These are phyloP conservation scores for Cucurbita moschata DNA, from an alignment of 306 rosid genomes.

Conservation along the genomic window DNA sequence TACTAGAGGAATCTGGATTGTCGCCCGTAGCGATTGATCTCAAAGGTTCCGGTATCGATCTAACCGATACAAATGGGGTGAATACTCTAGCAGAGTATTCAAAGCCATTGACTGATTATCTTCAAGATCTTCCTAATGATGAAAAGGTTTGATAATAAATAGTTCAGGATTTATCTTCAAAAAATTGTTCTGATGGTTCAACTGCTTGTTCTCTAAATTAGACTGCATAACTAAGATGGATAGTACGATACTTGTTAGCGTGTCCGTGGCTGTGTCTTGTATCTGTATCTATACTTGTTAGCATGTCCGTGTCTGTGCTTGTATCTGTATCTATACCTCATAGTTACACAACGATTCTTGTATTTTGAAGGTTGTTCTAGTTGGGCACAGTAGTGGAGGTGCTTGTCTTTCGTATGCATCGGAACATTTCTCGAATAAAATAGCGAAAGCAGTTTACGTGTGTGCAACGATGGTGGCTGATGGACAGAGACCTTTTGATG, in stretches of 20 bases:
- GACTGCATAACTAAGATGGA: not conserved
- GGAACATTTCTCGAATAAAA: conserved; percentile 68
- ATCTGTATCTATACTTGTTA: too few relatives aligned
- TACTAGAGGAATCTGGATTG: conserved; percentile 71
- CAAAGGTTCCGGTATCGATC: conserved; percentile 85
- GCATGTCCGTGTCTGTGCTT: too few relatives aligned
- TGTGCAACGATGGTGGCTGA: conserved; percentile 89
- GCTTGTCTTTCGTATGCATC: conserved; percentile 86
- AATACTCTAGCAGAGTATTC: conserved; percentile 63
- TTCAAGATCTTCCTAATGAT: conserved; percentile 61
- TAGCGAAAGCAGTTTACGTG: conserved; percentile 73
- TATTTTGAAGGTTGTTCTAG: conserved; percentile 59
- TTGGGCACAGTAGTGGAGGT: conserved; percentile 95
- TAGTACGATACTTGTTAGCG: too few relatives aligned
- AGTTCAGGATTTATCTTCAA: not conserved
- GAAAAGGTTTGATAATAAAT: conserved; percentile 48
- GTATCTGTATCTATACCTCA: too few relatives aligned
- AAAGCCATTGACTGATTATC: conserved; percentile 64
- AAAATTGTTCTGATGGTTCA: not conserved
- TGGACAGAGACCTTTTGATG: conserved; percentile 88
- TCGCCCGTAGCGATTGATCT: conserved; percentile 76
- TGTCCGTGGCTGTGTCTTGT: too few relatives aligned
- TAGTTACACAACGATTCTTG: not conserved
- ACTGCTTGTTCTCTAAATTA: not conserved
- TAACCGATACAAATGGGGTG: conserved; percentile 51